Base-by-base conservation (phyloP, 768 basidiomycete species). In the Hysterangium stoloniferum region DNA sequence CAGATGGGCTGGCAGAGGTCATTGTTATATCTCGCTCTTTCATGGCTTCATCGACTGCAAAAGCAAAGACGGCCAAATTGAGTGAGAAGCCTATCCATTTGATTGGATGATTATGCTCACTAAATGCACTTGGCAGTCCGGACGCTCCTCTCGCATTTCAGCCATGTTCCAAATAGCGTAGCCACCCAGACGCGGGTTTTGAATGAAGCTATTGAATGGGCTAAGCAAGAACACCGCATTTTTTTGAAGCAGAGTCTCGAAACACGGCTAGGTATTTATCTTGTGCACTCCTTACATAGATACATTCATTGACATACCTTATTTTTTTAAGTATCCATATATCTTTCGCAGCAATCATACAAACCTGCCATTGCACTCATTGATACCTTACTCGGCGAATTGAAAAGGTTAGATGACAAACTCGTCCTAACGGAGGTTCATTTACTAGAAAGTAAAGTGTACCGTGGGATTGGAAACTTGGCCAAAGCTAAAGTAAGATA, bases 351-450 rank as follows among this genome's bases (percentile, higher is more conserved):
- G 0, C 71, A 76, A 22, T 79, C 86, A 58, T 88, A 80, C 72
- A 82, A 86, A 58, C 75, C 80, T 0, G 92, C 95, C 0, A 74
- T 97, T 12, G 60, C 76, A 0, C 76, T 91, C 44, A 93, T 97
- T 55, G 92, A 94, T 54, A 72, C 74, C 0, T 78, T 99, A n/a
- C 74, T 98, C 29, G 84, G 84, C 1, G 96, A 98, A 66, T 78
- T 99, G 17, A 92, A 88, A 67, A 79, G 84, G 22, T 71, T 99
- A 24, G 95, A 99, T 64, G 96, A 98, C 70, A 98, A 98, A 73
- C 86, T 95, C 79, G 88, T 98, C 54, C 75, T 99, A 27, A 97
- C 94, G 3, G 95, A 98, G 63, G 93, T 98, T 0, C 93, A 95
- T 59, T 76, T 99, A 7, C 77, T 98, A 33, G 95, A 99, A 68